Evolutionary conservation across 805 yeast genomes (phyloP).

Genomic region (Pichia paraexigua): DNA sequence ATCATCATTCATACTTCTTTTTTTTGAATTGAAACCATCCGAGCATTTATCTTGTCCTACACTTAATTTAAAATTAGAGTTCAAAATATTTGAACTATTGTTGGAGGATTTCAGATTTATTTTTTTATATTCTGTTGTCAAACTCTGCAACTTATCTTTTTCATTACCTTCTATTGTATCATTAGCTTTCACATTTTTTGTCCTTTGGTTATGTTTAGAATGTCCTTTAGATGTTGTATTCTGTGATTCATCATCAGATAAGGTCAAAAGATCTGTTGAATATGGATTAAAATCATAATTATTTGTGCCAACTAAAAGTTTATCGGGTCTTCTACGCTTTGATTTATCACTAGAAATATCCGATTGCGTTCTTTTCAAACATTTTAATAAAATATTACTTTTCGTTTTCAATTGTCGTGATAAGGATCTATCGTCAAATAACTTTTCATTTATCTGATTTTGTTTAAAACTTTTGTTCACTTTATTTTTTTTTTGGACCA

Average conservation of each 20-base stretch:
- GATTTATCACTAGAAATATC: background rate
- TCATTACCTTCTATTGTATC: background rate
- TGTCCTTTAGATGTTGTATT: background rate
- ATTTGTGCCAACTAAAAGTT: background rate
- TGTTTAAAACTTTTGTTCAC: background rate
- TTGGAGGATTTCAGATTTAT: background rate
- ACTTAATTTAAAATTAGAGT: background rate
- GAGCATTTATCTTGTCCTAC: background rate
- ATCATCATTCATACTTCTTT: background rate
- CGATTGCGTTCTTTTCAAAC: background rate
- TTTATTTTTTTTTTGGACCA: background rate
- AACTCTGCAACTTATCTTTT: background rate
- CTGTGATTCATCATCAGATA: conserved; percentile 7
- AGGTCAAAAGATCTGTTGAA: conserved; percentile 3
- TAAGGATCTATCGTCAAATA: fast-evolving
- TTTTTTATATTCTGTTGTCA: background rate
- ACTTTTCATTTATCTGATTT: background rate
- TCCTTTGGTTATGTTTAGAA: background rate
- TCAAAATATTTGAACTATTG: background rate
- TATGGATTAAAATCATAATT: conserved; percentile 1
- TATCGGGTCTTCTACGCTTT: background rate
- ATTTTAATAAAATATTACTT: background rate
- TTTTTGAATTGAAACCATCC: background rate
- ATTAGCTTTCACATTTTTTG: background rate
- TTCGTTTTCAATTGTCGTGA: background rate